These are phyloP conservation scores for Sphaerosporella brunnea DNA, from an alignment of 495 filamentous ascomycete genomes.

Conservation along the genomic window DNA sequence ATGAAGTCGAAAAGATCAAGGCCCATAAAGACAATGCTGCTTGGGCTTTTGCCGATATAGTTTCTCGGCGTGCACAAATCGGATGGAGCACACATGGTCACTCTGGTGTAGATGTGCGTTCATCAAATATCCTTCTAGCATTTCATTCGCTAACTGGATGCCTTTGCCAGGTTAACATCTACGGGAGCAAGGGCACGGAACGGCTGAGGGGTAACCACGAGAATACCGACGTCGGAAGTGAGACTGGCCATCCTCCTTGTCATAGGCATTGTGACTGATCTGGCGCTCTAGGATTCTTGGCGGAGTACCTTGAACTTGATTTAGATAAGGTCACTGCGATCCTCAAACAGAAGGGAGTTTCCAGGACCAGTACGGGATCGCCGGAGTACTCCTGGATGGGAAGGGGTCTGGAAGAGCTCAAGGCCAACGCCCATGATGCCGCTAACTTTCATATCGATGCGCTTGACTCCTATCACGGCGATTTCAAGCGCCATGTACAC, in stretches of 20 bases:
- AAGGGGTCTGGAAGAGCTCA: conserved; percentile 16
- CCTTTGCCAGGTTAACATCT: conserved; percentile 29
- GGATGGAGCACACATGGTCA: conserved; percentile 52
- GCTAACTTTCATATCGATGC: conserved; percentile 1
- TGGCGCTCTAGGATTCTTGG: conserved; percentile 42
- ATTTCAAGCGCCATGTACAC: too few species aligned
- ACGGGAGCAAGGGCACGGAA: conserved; percentile 29
- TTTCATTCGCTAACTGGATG: too few species aligned
- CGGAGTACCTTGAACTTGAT: conserved; percentile 62
- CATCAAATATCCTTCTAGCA: too few species aligned
- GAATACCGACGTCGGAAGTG: conserved; percentile 69
- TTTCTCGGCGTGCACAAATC: conserved; percentile 69
- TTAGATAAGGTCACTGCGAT: conserved; percentile 56
- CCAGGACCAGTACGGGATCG: conserved; percentile 2
- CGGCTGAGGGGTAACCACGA: conserved; percentile 67
- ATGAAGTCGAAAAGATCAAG: conserved; percentile 52
- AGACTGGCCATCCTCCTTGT: too few species aligned
- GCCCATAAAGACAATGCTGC: conserved; percentile 33
- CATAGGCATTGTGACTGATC: too few species aligned
- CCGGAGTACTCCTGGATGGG: conserved; percentile 24
- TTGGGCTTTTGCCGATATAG: conserved; percentile 62
- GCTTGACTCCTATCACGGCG: conserved; percentile 23
- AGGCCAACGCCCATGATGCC: conserved; percentile 8
- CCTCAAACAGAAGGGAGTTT: conserved; percentile 43
- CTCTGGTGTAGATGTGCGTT: conserved; percentile 34